Base-by-base conservation (phyloP, 345 rosid species). In the Pugionium dolabratum region DNA sequence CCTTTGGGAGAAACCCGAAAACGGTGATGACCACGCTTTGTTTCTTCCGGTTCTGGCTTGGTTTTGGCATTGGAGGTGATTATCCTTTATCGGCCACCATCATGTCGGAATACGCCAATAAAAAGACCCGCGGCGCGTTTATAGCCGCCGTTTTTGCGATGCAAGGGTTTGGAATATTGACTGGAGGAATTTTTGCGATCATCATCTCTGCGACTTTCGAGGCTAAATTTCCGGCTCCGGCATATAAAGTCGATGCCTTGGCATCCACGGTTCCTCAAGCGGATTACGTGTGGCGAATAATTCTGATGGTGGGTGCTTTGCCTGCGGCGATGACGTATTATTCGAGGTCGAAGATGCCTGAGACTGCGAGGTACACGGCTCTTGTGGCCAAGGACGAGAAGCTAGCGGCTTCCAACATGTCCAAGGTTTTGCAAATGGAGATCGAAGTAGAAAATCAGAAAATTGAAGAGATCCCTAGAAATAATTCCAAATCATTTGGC, bases 81-180 rank as follows among this genome's bases (percentile, higher is more conserved):
- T 88, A 88, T 69, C 95, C 95, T 0, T 83, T 88, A 61, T 88
- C 95, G 1, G 91, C 91, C 6, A 85, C 91, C 0, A 88, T 90
- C 72, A 87, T 87, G 95, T 90, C 97, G 0, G 97, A 90, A 54
- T 87, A 86, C 64, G 88, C 97, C 4, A 90, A 84, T 69, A 90
- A 90, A 81, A 87, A 90, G 71, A 90, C 95, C 2, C 83, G 97
- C 0, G 97, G 97, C 1, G 97, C 97, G 0, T 90, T 87, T 67
- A 79, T 90, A 26, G 97, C 95, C 2, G 92, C 97, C 1, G 97
- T 90, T n/a, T 90, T 90, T 10, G 97, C 97, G 0, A 90, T 90
- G 97, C 97, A 87, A 64, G 97, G 97, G 1, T 90, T 90, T 3
- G 95, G 97, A 35, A 90, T 90, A 69, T 55, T 90, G 66, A 79